Evolutionary conservation across 148 eudicot genomes (phyloP), one percentile per base, ranked within the genome.

Genomic region (Dysphania ambrosioides): DNA sequence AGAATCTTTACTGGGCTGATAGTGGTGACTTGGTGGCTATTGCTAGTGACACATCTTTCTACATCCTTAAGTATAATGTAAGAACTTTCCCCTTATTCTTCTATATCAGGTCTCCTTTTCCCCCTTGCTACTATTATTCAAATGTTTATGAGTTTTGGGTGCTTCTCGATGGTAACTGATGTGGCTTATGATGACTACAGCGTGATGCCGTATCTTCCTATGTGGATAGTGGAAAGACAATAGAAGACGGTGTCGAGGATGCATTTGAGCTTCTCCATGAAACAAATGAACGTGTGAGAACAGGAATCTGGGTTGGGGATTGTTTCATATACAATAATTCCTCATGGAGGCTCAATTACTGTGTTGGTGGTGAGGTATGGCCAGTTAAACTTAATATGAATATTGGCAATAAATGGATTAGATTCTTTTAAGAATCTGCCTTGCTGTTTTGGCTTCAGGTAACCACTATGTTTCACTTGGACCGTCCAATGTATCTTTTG

Each of bases 301-400:
- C 99, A 38, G 99, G 99, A 66, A 38, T 95, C 77, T 95, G 99
- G 99, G 99, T 95, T 53, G 99, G 99, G 40, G 99, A 95, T 79
- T 95, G 99, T 76, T 95, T 95, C 75, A 90, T 95, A 78, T 95
- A 95, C 80, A 95, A 87, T 70, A 92, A 92, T 81, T 88, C 97
- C 58, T 90, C 97, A 31, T 92, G 97, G 99, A 86, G 96, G 71
- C 97, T 95, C 53, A 95, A 95, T 81, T 95, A 95, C 66, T 95
- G 99, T 84, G 97, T 95, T 77, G 99, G 99, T 82, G 99, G 99
- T 67, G 99, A 95, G 99, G 99, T 95, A 90, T 75, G 73, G 64
- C 72, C 36, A 65, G 18, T 5, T 66, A n/a, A 64, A 64, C 66
- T 26, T 59, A n/a, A 51, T 41, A 23, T 59, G 42, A 21, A 29